A percentile compares a stretch with the other conserved stretches of the same genome.
phyloP scores from a whole-genome alignment of 2,329 filamentous ascomycete genomes.

The Saccharata proteae region DNA sequence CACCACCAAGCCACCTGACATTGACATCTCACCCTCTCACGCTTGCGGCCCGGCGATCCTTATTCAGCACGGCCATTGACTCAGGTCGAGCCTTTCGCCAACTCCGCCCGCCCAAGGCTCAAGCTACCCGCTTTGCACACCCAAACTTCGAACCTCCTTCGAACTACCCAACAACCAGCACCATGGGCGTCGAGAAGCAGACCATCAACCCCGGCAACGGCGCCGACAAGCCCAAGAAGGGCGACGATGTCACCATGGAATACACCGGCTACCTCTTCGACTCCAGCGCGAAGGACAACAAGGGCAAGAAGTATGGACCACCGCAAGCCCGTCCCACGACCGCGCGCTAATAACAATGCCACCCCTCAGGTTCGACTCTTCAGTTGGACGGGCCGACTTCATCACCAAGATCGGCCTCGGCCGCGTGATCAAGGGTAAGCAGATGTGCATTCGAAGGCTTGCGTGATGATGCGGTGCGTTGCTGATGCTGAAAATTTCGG shows the following conservation, averaged over 20 bases:
- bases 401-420: constrained; percentile 68
- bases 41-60: too few species aligned
- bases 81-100: too few species aligned
- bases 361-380: constrained; percentile 75
- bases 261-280: constrained; percentile 86
- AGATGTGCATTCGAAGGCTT: constrained; percentile 4
- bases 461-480: constrained; percentile 13
- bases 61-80: too few species aligned
- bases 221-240: constrained; percentile 46
- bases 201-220: constrained; percentile 49
- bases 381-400: constrained; percentile 66
- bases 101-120: too few species aligned
- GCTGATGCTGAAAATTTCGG: constrained; percentile 8
- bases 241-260: constrained; percentile 72
- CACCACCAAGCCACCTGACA: too few species aligned
- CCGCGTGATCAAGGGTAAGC: constrained; percentile 70
- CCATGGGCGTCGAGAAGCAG: constrained; percentile 55
- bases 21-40: too few species aligned
- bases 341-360: not conserved
- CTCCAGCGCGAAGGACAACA: constrained; percentile 42
- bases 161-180: constrained; percentile 6
- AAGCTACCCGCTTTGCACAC: too few species aligned
- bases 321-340: not conserved
- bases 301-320: constrained; percentile 56
- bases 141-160: too few species aligned